Base-by-base conservation (phyloP, 306 rosid genomes). In the Rosa chinensis region DNA sequence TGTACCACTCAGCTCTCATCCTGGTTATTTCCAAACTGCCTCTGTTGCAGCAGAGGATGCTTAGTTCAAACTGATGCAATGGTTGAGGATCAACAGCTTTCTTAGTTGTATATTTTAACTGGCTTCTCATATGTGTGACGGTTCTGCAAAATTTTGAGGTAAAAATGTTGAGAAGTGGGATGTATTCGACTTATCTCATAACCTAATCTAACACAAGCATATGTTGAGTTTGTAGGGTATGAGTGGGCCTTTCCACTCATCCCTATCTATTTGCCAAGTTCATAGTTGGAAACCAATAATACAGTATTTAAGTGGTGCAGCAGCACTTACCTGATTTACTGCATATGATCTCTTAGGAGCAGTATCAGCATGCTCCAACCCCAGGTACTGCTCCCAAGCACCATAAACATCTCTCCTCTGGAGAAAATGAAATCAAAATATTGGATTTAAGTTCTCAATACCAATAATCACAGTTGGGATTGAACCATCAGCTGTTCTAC, bases 341-440 rank as follows among this genome's bases (percentile, higher is more conserved):
- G 93, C 86, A 82, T 85, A 89, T 49, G 92, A 82, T 83, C 97
- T 88, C 84, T 88, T 92, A 10, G 97, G 92, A 53, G 90, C 72
- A 88, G 78, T 90, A 81, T 89, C 97, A 58, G 92, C 81, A 82
- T 94, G 99, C 75, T 94, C 99, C 89, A 94, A 82, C 49, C 99
- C 99, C n/a, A 94, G 97, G 86, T 92, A 94, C 78, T 94, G 99
- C 87, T 94, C 99, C 99, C 99, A 94, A 21, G 97, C 95, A 37
- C 99, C 97, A 48, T 94, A 92, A 70, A 91, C 85, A 80, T 94
- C 97, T 79, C 97, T 91, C 76, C 94, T 89, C 99, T 94, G 71
- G 43, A 59, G 17, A 69, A 72, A 70, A 83, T 39, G 76, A 66
- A 81, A 43, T 44, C 48, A 72, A 61, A 70, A 64, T 20, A 72